These are phyloP conservation scores for Phytopythium kandeliae DNA, from an alignment of 352 stramenopile species.

Conservation along the genomic window DNA sequence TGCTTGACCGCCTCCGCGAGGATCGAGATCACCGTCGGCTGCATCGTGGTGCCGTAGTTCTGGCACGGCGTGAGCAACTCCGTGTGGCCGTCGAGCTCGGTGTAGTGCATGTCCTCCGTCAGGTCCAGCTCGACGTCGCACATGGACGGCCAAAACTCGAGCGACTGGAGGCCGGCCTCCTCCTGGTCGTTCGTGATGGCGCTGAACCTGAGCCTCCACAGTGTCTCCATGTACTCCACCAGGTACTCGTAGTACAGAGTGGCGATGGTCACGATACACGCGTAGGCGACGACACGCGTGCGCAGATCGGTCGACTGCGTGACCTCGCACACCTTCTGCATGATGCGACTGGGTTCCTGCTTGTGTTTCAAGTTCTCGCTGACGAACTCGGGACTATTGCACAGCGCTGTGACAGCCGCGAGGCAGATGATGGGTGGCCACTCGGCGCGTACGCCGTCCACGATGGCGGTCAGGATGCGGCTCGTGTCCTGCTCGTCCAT, in stretches of 20 bases:
- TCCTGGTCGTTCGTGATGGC: conserved; percentile 92
- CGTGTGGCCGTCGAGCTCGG: conserved; percentile 40
- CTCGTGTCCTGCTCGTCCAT: conserved; percentile 90
- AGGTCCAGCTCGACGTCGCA: conserved; percentile 95
- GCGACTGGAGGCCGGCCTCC: conserved; percentile 91
- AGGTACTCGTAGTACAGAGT: conserved; percentile 97
- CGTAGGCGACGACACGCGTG: conserved; percentile 90
- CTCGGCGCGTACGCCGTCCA: conserved; percentile 92
- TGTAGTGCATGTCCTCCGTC: conserved; percentile 89
- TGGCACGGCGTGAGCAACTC: conserved; percentile 66
- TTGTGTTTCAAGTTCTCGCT: conserved; percentile 96
- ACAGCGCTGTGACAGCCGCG: conserved; percentile 89
- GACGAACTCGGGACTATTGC: conserved; percentile 95
- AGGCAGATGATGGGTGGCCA: conserved; percentile 86
- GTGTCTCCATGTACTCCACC: conserved; percentile 92
- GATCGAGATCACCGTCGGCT: conserved; percentile 87
- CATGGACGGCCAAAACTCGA: conserved; percentile 98
- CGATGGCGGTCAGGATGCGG: conserved; percentile 96
- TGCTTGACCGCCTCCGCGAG: conserved; percentile 92
- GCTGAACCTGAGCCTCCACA: conserved; percentile 95
- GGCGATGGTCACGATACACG: conserved; percentile 94
- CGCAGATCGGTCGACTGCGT: conserved; percentile 88
- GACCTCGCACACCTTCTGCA: conserved; percentile 94
- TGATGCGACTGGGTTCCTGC: conserved; percentile 93
- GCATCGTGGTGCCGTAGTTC: conserved; percentile 85